Conservation (phyloP, 768 basidiomycete species). For the Lentinula edodes region DNA sequence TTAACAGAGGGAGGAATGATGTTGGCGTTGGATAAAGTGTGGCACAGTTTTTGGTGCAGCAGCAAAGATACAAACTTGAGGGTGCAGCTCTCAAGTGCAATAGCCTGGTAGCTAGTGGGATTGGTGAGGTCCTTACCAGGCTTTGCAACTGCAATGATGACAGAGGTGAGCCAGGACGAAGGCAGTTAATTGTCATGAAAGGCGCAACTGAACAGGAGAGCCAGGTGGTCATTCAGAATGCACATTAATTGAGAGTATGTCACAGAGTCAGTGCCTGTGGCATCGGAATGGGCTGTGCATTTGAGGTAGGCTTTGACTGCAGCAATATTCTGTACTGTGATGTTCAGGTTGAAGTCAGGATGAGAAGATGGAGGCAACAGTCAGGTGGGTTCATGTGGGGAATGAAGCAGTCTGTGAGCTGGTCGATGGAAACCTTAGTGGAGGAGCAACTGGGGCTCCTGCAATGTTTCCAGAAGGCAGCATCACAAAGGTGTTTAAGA, state of each 20-base stretch:
- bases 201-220: background rate
- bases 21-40: too few species aligned
- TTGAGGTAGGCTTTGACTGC: background rate
- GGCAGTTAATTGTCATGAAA: background rate
- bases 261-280: background rate
- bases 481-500: too few species aligned
- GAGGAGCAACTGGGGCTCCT: background rate
- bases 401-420: background rate
- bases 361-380: background rate
- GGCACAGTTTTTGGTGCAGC: too few species aligned
- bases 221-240: background rate
- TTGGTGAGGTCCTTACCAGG: background rate
- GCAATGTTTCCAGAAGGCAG: too few species aligned
- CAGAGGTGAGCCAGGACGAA: background rate
- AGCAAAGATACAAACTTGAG: too few species aligned
- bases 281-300: background rate
- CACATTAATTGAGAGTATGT: background rate
- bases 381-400: background rate
- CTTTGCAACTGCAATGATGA: background rate
- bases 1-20: too few species aligned
- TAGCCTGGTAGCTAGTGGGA: background rate
- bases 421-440: background rate
- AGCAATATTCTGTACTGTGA: background rate
- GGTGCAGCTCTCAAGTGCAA: background rate
- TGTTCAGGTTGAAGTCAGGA: background rate